Conservation (phyloP, 1,139 yeast genomes). For the Candida sp. region DNA sequence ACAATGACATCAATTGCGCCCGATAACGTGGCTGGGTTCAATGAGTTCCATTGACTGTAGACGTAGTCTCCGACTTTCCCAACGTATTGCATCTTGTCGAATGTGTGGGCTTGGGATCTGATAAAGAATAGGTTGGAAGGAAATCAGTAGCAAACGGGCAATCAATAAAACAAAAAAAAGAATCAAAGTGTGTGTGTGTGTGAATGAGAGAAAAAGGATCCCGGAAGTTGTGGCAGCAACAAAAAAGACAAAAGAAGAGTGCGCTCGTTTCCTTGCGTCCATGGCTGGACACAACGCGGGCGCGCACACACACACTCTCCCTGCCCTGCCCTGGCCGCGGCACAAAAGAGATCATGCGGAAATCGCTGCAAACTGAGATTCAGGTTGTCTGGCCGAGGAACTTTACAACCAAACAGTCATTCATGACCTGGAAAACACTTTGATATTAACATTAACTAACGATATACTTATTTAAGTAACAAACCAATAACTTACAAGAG, state of each 20-base stretch:
- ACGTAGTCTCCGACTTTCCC: slow-evolving; percentile 95
- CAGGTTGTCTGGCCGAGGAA: too few relatives aligned
- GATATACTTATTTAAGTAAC: not conserved
- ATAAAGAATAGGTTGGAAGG: not conserved
- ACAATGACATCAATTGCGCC: slow-evolving; percentile 99
- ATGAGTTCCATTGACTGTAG: slow-evolving; percentile 96
- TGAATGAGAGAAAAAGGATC: not conserved
- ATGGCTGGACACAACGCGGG: not conserved
- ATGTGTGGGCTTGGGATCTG: too few relatives aligned
- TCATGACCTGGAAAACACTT: too few relatives aligned
- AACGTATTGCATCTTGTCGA: slow-evolving; percentile 81
- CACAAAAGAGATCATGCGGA: too few relatives aligned
- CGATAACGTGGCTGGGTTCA: slow-evolving; percentile 93
- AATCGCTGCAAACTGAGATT: too few relatives aligned
- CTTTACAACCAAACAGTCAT: too few relatives aligned
- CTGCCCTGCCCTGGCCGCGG: not conserved
- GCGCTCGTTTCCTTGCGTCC: too few relatives aligned
- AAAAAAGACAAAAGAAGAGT: not conserved
- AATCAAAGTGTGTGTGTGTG: not conserved
- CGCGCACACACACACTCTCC: not conserved
- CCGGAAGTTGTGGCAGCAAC: not conserved
- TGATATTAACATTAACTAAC: too few relatives aligned
- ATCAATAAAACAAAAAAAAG: not conserved
- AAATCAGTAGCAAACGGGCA: not conserved
- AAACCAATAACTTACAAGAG: not conserved